Conservation (phyloP, 1,139 yeast species). For the Pichia sp. region DNA sequence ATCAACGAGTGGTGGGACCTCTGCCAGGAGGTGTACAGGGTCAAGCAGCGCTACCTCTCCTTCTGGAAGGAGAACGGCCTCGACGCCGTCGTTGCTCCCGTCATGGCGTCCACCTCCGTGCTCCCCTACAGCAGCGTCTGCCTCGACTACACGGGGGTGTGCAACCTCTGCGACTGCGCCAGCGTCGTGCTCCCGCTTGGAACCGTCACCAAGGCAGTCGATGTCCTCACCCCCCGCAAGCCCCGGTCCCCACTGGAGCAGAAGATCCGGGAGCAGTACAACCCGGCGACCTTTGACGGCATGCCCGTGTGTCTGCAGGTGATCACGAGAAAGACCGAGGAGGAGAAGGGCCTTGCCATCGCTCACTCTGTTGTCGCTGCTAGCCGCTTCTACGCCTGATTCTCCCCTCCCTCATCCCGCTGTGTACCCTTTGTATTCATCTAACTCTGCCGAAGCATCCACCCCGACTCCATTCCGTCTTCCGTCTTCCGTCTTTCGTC, state of each 20-base stretch:
- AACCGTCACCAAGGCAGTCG: conserved; percentile 19
- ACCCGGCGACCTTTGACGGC: conserved; percentile 54
- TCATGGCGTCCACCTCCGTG: conserved; percentile 21
- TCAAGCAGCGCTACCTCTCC: conserved; percentile 30
- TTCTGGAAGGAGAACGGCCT: conserved; percentile 31
- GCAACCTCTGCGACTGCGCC: conserved; percentile 24
- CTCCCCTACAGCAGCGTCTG: conserved; percentile 8
- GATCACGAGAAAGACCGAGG: conserved; percentile 54
- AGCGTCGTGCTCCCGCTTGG: conserved; percentile 25
- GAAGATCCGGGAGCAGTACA: conserved; percentile 43
- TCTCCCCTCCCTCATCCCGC: too few relatives aligned
- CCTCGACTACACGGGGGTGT: conserved; percentile 22
- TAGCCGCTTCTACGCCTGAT: conserved; percentile 5
- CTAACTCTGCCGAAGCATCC: too few relatives aligned
- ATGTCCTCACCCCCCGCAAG: conserved; percentile 14
- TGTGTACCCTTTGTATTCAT: neutral
- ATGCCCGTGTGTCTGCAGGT: conserved; percentile 67
- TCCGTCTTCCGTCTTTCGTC: too few relatives aligned
- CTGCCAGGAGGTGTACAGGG: conserved; percentile 30
- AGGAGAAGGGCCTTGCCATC: conserved; percentile 54
- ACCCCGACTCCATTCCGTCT: too few relatives aligned
- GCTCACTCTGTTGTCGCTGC: conserved; percentile 19
- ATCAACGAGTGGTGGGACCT: conserved; percentile 35
- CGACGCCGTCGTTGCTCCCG: conserved; percentile 25
- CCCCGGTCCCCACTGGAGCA: conserved; percentile 38